Percentiles rank a stretch among this genome's conserved stretches.
Conservation (phyloP, 2,329 filamentous ascomycete genomes). For the Cytospora mali region DNA sequence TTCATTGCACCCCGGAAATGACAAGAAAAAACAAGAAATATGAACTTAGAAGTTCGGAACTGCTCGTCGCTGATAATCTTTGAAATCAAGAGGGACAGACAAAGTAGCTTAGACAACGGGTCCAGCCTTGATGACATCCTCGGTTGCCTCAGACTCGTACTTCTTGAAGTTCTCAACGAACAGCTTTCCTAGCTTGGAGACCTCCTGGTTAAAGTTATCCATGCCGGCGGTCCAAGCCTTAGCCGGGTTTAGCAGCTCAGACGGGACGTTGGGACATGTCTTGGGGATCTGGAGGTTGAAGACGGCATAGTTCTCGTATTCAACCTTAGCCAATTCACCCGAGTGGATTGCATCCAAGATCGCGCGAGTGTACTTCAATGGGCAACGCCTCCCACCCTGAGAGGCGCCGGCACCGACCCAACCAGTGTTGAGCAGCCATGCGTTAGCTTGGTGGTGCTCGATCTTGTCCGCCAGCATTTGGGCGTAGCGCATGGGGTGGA, state of each 20-base stretch:
- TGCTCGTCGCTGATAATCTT: neutral
- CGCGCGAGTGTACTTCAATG: slow-evolving; percentile 96
- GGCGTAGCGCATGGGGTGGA: slow-evolving; percentile 99
- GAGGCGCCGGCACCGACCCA: slow-evolving; percentile 92
- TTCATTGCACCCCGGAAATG: slow-evolving; percentile 1
- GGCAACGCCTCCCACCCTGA: slow-evolving; percentile 94
- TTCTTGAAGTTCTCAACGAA: slow-evolving; percentile 99
- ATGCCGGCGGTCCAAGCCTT: slow-evolving; percentile 85
- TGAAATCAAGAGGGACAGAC: neutral
- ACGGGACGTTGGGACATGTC: slow-evolving; percentile 83
- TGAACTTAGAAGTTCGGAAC: slow-evolving; percentile 6
- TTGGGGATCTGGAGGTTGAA: slow-evolving; percentile 98
- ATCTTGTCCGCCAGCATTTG: slow-evolving; percentile 99
- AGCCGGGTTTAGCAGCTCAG: slow-evolving; percentile 91
- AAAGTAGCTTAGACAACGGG: slow-evolving; percentile 43
- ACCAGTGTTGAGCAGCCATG: slow-evolving; percentile 97
- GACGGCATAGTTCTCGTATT: slow-evolving; percentile 93
- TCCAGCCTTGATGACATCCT: slow-evolving; percentile 73
- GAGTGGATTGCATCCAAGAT: slow-evolving; percentile 98
- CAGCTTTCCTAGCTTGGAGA: slow-evolving; percentile 83
- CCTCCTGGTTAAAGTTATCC: slow-evolving; percentile 82
- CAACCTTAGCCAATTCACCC: slow-evolving; percentile 87
- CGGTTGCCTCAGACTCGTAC: slow-evolving; percentile 82
- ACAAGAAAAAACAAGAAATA: slow-evolving; percentile 5
- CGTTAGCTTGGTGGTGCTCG: slow-evolving; percentile 88